phyloP scores from a whole-genome alignment of 805 yeast species.

The Candida nonsorbophila region DNA sequence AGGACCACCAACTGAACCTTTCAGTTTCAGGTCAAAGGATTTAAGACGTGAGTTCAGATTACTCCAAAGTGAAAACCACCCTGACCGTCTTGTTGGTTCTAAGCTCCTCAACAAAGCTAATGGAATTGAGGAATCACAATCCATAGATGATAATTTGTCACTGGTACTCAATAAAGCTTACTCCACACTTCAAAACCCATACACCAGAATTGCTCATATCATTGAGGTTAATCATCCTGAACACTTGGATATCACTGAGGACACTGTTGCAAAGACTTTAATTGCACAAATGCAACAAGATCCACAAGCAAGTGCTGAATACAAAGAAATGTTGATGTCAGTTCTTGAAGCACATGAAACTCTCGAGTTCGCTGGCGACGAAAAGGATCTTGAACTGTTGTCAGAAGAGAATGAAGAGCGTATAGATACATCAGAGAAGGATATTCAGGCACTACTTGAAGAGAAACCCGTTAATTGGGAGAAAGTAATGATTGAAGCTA shows the following conservation, averaged over 20 bases:
- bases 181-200: conserved; percentile 62
- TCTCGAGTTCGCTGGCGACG: conserved; percentile 59
- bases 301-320: conserved; percentile 27
- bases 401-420: conserved; percentile 53
- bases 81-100: conserved; percentile 52
- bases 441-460: conserved; percentile 43
- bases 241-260: conserved; percentile 50
- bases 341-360: conserved; percentile 84
- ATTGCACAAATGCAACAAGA: conserved; percentile 36
- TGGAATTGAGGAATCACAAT: conserved; percentile 1
- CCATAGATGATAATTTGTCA: conserved; percentile 36
- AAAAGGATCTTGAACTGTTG: conserved; percentile 51
- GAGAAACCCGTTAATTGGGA: conserved; percentile 43
- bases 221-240: conserved; percentile 32
- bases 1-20: conserved; percentile 58
- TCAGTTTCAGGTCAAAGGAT: conserved; percentile 47
- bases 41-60: conserved; percentile 71
- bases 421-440: conserved; percentile 40
- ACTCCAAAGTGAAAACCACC: conserved; percentile 75
- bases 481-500: conserved; percentile 58
- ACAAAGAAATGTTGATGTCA: conserved; percentile 61
- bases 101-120: conserved; percentile 10
- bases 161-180: conserved; percentile 70
- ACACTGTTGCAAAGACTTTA: conserved; percentile 42
- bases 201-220: conserved; percentile 46